Evolutionary conservation across 2,329 filamentous ascomycete genomes (phyloP).

Genomic region (Emmonsiellopsis sp.): DNA sequence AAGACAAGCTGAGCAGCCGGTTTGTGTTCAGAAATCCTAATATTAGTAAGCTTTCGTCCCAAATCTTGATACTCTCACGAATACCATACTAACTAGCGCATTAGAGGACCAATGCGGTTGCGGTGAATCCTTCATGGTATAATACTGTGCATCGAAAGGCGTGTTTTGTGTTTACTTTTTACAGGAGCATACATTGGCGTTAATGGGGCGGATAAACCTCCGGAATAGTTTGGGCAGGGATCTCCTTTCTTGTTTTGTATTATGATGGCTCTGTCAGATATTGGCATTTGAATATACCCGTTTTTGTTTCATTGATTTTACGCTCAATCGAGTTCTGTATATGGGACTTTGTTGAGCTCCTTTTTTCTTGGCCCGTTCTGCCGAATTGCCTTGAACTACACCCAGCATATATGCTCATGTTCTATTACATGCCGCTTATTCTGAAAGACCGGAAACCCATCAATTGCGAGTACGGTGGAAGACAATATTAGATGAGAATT

Average conservation of each 20-base stretch:
- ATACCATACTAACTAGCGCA: constrained; percentile 9
- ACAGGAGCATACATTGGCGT: not conserved
- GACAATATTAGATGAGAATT: too few relatives aligned
- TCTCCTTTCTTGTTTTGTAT: not conserved
- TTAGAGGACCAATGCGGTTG: constrained; percentile 92
- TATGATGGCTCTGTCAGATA: not conserved
- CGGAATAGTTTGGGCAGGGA: not conserved
- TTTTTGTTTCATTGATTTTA: not conserved
- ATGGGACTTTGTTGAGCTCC: too few relatives aligned
- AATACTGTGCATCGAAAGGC: constrained; percentile 6
- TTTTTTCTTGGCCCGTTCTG: not conserved
- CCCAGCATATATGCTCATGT: too few relatives aligned
- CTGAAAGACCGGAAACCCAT: too few relatives aligned
- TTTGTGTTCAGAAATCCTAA: constrained; percentile 97
- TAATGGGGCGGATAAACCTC: not conserved
- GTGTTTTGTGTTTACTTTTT: constrained; percentile 3
- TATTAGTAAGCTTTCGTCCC: constrained; percentile 64
- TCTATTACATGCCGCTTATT: too few relatives aligned
- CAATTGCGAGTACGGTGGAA: too few relatives aligned
- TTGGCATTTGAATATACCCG: constrained; percentile 1
- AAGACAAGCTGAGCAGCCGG: constrained; percentile 84
- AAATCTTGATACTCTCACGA: constrained; percentile 1
- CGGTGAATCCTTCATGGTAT: constrained; percentile 90
- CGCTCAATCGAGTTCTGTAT: too few relatives aligned
- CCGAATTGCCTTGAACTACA: too few relatives aligned